phyloP scores from a whole-genome alignment of 352 stramenopile species.

The Phytopythium cucurbitacearum region DNA sequence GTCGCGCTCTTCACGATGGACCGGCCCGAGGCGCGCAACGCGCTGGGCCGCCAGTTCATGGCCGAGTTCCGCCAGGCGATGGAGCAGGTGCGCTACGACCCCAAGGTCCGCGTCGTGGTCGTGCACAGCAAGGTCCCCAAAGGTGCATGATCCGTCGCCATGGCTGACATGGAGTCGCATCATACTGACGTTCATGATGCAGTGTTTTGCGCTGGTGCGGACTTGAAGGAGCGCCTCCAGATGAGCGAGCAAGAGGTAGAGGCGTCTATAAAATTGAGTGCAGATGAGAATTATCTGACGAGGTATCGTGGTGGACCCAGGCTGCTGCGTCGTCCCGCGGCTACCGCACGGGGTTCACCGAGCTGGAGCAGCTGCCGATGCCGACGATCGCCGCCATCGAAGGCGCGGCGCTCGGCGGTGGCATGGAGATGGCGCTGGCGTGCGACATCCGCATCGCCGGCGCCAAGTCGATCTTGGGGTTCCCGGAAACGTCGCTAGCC shows the following conservation, averaged over 20 bases:
- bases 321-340: conserved; percentile 28
- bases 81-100: conserved; percentile 59
- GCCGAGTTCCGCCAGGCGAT: conserved; percentile 65
- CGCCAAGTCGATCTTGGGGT: conserved; percentile 80
- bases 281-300: too few species aligned
- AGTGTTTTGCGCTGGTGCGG: conserved; percentile 89
- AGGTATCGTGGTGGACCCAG: conserved; percentile 4
- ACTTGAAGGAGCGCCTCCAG: conserved; percentile 86
- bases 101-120: conserved; percentile 75
- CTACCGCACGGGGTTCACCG: conserved; percentile 82
- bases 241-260: conserved; percentile 86
- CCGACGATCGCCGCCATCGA: conserved; percentile 92
- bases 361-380: conserved; percentile 87
- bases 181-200: background rate
- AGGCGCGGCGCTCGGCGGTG: conserved; percentile 87
- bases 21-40: conserved; percentile 68
- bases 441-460: conserved; percentile 91
- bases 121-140: conserved; percentile 67
- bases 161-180: background rate
- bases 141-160: conserved; percentile 9
- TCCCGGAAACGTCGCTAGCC: conserved; percentile 90
- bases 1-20: conserved; percentile 80
- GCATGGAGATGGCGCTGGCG: conserved; percentile 89
- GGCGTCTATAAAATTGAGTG: background rate
- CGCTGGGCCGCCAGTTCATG: conserved; percentile 81